Conservation (phyloP, 345 rosid genomes). For the Clausena lansium region DNA sequence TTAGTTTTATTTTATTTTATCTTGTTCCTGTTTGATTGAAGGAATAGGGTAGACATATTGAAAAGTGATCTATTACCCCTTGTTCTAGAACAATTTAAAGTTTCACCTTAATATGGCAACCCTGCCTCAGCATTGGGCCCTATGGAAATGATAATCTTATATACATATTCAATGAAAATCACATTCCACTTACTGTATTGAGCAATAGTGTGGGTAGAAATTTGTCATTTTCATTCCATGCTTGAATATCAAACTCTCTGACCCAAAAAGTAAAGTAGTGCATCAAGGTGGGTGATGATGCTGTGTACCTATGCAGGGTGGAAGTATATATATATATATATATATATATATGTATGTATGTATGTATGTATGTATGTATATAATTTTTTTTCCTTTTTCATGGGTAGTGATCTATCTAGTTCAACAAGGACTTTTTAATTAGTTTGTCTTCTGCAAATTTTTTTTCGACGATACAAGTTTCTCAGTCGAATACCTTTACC, state of each 20-base stretch:
- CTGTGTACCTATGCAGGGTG: neutral
- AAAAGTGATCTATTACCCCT: neutral
- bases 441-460: neutral
- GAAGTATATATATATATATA: neutral
- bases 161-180: neutral
- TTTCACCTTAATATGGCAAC: neutral
- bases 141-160: neutral
- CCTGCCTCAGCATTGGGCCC: neutral
- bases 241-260: neutral
- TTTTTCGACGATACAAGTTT: neutral
- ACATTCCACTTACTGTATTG: neutral
- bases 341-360: no score
- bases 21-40: constrained; percentile 2
- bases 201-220: neutral
- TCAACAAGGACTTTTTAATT: neutral
- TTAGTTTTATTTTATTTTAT: neutral
- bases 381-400: neutral
- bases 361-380: neutral
- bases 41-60: neutral
- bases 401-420: neutral
- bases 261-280: neutral
- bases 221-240: neutral
- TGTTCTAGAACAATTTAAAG: neutral
- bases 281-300: neutral
- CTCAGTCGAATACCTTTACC: neutral